Percentiles rank a stretch among this genome's conserved stretches.
These are phyloP conservation scores for Deuterostichococcus epilithicus DNA, from an alignment of 139 green algal species.

Conservation along the genomic window DNA sequence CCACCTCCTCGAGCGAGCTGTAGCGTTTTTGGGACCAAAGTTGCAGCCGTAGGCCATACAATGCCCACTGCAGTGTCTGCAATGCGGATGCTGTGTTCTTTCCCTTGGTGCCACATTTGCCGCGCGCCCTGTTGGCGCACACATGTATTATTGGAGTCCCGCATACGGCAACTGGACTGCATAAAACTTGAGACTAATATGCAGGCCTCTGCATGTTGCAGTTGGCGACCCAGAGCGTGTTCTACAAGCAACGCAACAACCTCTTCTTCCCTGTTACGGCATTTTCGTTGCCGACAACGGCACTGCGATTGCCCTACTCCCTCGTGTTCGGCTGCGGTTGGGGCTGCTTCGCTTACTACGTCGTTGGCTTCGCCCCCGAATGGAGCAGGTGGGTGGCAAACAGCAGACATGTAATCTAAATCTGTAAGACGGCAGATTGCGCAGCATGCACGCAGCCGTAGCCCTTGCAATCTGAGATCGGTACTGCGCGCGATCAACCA, in stretches of 20 bases:
- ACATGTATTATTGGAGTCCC: too few species aligned
- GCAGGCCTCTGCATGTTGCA: too few species aligned
- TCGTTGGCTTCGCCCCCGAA: background rate
- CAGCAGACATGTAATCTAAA: too few species aligned
- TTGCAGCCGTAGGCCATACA: too few species aligned
- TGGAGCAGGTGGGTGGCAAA: slow-evolving; percentile 1
- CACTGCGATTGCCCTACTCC: slow-evolving; percentile 37
- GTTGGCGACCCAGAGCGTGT: slow-evolving; percentile 22
- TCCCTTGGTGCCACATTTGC: background rate
- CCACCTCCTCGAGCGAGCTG: background rate
- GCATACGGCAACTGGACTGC: too few species aligned
- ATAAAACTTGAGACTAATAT: too few species aligned
- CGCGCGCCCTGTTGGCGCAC: too few species aligned
- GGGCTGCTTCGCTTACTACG: background rate
- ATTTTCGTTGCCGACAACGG: slow-evolving; percentile 32
- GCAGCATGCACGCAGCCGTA: too few species aligned
- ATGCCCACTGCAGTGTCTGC: background rate
- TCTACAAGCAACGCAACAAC: slow-evolving; percentile 52
- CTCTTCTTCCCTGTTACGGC: slow-evolving; percentile 38
- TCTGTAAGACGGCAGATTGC: too few species aligned
- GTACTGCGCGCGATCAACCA: background rate
- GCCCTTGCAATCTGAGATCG: too few species aligned
- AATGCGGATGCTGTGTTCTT: background rate
- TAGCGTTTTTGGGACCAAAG: background rate
- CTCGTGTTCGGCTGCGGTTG: background rate